Evolutionary conservation across 1,284 basidiomycete species (phyloP), one percentile per base, ranked within the genome.

Genomic region (Rhodotorula sp.): DNA sequence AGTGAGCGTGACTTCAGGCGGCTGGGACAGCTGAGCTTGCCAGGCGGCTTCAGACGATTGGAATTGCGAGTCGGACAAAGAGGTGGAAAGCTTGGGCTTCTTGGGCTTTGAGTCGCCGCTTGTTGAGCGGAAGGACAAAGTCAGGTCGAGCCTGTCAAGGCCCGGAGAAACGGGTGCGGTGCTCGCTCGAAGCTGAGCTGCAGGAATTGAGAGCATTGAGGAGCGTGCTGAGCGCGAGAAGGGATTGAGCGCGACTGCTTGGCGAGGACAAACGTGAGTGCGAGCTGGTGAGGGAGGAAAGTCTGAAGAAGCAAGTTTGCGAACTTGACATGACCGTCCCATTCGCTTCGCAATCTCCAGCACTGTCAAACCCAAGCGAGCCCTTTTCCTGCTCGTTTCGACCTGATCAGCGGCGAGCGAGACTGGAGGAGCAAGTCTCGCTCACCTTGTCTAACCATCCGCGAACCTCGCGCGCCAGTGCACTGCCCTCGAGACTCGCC

Each of bases 361-460:
- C 30, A 2, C 37, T 22, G 50, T 62, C 64, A 9, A 60, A n/a
- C 3, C 40, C 61, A 13, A 70, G 50, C 1, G 56, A 22, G 1
- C 16, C 13, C 13, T 56, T 54, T 51, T 69, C 50, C 53, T 59
- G 48, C 28, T 16, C 13, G 44, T 13, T 8, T 1, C 0, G 20
- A 7, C 2, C 16, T n/a, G 4, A n/a, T 46, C 24, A 54, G 20
- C 9, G 16, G 26, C 9, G 13, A 9, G 47, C n/a, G 24, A 44
- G 30, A 30, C 7, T 22, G 28, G 40, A 44, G 37, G 30, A 26
- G 37, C 22, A 30, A 16, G 40, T 6, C 28, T 5, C 16, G 18
- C 46, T 20, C 7, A 70, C 68, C 61, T 51, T 46, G 53, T 22
- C 22, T 8, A 70, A 37, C 69, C 69, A 67, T 1, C n/a, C 59